Conservation (phyloP, 2,329 filamentous ascomycete species). For the Malbranchea zuffiana region DNA sequence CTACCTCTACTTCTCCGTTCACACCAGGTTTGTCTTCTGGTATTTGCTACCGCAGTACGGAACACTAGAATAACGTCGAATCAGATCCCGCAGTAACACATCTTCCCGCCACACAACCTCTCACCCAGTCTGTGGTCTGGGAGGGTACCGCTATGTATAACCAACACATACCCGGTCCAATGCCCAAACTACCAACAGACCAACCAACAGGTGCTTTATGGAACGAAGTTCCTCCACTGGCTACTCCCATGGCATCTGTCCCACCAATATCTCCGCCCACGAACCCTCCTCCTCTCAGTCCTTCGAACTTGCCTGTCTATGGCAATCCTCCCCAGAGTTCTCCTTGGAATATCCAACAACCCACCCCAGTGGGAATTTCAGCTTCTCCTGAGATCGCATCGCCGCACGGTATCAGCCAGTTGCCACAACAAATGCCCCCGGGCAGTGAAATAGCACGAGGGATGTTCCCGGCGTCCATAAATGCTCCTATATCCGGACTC, state of each 20-base stretch:
- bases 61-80: slow-evolving; percentile 8
- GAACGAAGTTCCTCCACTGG: slow-evolving; percentile 4
- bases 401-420: slow-evolving; percentile 1
- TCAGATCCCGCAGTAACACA: slow-evolving; percentile 24
- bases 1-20: slow-evolving; percentile 27
- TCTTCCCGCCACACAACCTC: slow-evolving; percentile 22
- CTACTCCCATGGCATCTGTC: slow-evolving; percentile 8
- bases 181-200: slow-evolving; percentile 2
- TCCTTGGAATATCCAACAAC: slow-evolving; percentile 2
- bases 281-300: slow-evolving; percentile 6
- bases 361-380: slow-evolving; percentile 4
- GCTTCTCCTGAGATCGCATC: slow-evolving; percentile 1
- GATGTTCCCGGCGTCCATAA: slow-evolving; percentile 6
- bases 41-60: not conserved
- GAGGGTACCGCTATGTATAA: slow-evolving; percentile 30
- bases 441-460: not conserved
- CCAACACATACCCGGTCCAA: slow-evolving; percentile 23
- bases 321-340: not conserved
- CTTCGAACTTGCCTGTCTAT: slow-evolving; percentile 6
- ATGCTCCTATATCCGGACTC: not conserved
- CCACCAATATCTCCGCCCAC: slow-evolving; percentile 3
- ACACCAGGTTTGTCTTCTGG: slow-evolving; percentile 24
- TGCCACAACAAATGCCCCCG: slow-evolving; percentile 1
- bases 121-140: slow-evolving; percentile 29
- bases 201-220: slow-evolving; percentile 5